Evolutionary conservation across 306 rosid species (phyloP).

Genomic region (Nissolia schottii): DNA sequence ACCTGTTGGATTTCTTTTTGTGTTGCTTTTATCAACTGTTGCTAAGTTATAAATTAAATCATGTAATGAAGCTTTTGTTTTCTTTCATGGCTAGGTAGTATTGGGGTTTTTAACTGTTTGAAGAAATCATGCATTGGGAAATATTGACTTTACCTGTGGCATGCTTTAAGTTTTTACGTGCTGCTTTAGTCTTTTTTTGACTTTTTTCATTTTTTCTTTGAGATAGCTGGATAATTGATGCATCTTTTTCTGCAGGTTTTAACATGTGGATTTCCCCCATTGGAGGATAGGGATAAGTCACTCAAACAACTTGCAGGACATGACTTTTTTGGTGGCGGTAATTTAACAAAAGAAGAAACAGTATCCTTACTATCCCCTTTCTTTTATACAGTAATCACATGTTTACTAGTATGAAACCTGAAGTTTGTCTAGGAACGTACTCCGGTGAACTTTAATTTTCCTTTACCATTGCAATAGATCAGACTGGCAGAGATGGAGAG

Average conservation of each 20-base stretch:
- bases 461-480: conserved; percentile 54
- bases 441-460: conserved; percentile 21
- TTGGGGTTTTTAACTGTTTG: not conserved
- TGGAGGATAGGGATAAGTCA: conserved; percentile 81
- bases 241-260: conserved; percentile 48
- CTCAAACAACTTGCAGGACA: conserved; percentile 60
- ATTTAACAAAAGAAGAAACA: conserved; percentile 64
- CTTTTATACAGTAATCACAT: not conserved
- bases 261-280: conserved; percentile 92
- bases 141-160: not conserved
- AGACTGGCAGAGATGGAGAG: conserved; percentile 72
- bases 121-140: not conserved
- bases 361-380: conserved; percentile 47
- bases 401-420: not conserved
- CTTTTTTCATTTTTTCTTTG: not conserved
- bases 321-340: conserved; percentile 74
- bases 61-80: not conserved
- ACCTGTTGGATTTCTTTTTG: not conserved
- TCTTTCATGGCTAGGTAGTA: not conserved
- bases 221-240: conserved; percentile 11
- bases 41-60: not conserved
- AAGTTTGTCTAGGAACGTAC: not conserved
- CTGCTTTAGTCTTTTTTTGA: not conserved
- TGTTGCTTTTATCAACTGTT: not conserved
- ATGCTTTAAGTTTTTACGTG: not conserved